These are phyloP conservation scores for Didymella sp. DNA, from an alignment of 2,329 filamentous ascomycete species.

Conservation along the genomic window DNA sequence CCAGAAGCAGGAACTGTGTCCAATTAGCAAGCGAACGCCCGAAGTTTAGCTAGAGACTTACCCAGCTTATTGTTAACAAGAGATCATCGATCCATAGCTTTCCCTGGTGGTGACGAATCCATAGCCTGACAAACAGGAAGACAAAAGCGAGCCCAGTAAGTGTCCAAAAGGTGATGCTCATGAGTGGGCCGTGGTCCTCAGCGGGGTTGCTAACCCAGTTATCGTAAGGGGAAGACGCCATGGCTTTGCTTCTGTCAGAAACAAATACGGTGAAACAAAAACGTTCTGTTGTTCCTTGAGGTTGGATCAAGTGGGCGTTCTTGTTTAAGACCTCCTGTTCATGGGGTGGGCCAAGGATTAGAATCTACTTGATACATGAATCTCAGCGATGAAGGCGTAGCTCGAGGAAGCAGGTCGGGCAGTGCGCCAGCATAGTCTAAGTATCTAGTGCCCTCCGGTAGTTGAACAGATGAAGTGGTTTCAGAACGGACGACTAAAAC, in stretches of 20 bases:
- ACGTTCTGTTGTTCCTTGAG: background rate
- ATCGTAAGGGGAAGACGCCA: slow-evolving; percentile 1
- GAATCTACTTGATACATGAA: background rate
- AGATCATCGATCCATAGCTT: slow-evolving; percentile 24
- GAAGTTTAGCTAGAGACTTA: background rate
- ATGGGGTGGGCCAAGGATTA: background rate
- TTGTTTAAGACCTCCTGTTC: background rate
- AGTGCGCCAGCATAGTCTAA: background rate
- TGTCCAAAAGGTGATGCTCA: slow-evolving; percentile 20
- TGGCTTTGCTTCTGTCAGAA: background rate
- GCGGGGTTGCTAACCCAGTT: slow-evolving; percentile 20
- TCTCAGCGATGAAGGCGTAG: background rate
- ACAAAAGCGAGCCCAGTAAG: slow-evolving; percentile 15
- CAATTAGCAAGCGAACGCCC: background rate
- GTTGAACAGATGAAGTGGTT: background rate
- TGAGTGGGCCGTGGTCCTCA: slow-evolving; percentile 20
- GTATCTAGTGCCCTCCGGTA: background rate
- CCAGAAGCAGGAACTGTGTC: slow-evolving; percentile 16
- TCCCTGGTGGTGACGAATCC: slow-evolving; percentile 21
- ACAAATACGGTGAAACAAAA: background rate
- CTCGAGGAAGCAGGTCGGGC: background rate
- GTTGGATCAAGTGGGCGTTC: background rate
- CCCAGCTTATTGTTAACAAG: slow-evolving; percentile 20
- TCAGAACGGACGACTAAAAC: background rate
- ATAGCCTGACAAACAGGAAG: slow-evolving; percentile 18